Evolutionary conservation across 331 rosid genomes (phyloP), one percentile per base, ranked within the genome.

Genomic region (Ulmus americana): DNA sequence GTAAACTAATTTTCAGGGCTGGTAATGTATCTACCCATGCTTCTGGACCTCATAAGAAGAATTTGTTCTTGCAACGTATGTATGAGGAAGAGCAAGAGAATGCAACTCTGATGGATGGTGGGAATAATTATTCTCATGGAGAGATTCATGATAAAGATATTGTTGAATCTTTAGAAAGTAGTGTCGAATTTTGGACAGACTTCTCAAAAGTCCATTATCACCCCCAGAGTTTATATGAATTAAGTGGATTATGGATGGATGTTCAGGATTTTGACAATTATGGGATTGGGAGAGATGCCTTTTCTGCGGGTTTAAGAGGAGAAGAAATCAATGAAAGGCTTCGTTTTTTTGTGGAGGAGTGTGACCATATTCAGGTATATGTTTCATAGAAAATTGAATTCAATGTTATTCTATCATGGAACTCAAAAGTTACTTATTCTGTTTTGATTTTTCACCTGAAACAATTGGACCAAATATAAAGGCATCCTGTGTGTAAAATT

Each of bases 121-220:
- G 73, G 20, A 61, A 51, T 48, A 65, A 8, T 58, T 68, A 49
- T 52, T 63, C 71, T 45, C 63, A 10, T 35, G 77, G 59, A 67
- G 88, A 80, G 75, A 80, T 73, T 78, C 69, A 79, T 62, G 90
- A 88, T 55, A 79, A 59, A 65, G 89, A 88, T 65, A 63, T 79
- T 28, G 72, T 82, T 61, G 94, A 86, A 50, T 13, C 70, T 73
- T 78, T 91, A 68, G 96, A 91, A 78, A 82, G 67, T 72, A 81
- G 69, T 67, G 94, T 85, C 55, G 76, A 77, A 39, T 85, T 67
- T 78, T 88, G 97, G 97, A 81, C 96, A 41, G 97, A 88, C 81
- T 92, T 83, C 83, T 88, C 97, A 59, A 91, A 91, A 80, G 90
- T 87, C 70, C 90, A 92, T 70, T 92, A 80, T 64, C 97, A 92